phyloP scores from a whole-genome alignment of 768 basidiomycete species.

The Boletus huronensis region DNA sequence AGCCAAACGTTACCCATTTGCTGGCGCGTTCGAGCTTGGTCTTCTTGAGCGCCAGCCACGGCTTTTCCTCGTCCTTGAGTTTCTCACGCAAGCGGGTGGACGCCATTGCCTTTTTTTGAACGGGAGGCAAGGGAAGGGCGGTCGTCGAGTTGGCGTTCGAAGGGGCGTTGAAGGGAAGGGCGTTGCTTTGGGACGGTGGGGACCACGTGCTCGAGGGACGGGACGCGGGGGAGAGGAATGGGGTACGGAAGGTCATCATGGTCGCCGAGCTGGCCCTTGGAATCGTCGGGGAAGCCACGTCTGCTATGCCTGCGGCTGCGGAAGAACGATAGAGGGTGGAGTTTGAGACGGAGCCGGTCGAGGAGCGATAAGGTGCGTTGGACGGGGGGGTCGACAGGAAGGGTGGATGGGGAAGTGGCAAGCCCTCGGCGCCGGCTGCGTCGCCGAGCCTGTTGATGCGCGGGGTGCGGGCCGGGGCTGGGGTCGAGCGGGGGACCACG shows the following conservation, averaged over 20 bases:
- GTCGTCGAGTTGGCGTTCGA: slow-evolving; percentile 28
- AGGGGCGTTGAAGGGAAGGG: slow-evolving; percentile 24
- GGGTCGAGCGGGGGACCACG: slow-evolving; percentile 25
- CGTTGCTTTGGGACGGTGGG: slow-evolving; percentile 44
- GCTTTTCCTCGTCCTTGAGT: slow-evolving; percentile 47
- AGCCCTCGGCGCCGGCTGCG: slow-evolving; percentile 15
- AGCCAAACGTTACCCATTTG: slow-evolving; percentile 47
- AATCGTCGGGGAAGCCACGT: slow-evolving; percentile 16
- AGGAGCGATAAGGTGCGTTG: slow-evolving; percentile 40
- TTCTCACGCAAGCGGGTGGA: slow-evolving; percentile 52
- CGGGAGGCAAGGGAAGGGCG: slow-evolving; percentile 41
- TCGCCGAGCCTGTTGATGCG: slow-evolving; percentile 19
- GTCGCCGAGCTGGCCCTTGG: slow-evolving; percentile 43
- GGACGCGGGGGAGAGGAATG: slow-evolving; percentile 68
- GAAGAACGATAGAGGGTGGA: slow-evolving; percentile 31
- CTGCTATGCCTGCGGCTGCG: slow-evolving; percentile 21
- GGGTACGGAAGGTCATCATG: slow-evolving; percentile 52
- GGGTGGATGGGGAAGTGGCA: slow-evolving; percentile 46
- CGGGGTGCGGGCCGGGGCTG: slow-evolving; percentile 16
- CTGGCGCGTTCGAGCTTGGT: slow-evolving; percentile 30
- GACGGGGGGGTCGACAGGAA: slow-evolving; percentile 35
- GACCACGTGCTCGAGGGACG: slow-evolving; percentile 63
- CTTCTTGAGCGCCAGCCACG: slow-evolving; percentile 41
- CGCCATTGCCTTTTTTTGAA: slow-evolving; percentile 34
- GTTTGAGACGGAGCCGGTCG: slow-evolving; percentile 22